Percentiles rank a stretch among this genome's conserved stretches.
Evolutionary conservation across 345 rosid species (phyloP).

Genomic region (Hirschfeldia incana): DNA sequence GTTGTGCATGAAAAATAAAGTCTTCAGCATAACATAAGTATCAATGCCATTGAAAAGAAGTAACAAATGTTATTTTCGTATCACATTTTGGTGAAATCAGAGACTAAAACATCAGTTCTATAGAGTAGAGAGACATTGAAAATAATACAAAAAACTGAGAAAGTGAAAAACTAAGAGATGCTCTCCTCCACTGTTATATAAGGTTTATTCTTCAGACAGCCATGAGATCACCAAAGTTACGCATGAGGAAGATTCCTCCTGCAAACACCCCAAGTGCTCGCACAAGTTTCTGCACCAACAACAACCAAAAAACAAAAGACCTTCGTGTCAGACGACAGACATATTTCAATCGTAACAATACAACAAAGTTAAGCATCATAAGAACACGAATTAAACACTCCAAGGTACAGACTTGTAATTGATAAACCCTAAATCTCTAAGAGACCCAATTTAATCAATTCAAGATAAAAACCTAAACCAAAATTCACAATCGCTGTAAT

Average conservation of each 20-base stretch:
- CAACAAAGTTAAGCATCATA: neutral
- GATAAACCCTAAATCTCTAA: constrained; percentile 2
- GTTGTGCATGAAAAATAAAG: neutral
- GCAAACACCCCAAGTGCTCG: constrained; percentile 73
- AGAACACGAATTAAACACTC: neutral
- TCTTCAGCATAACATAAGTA: neutral
- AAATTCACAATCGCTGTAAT: neutral
- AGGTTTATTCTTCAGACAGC: constrained; percentile 53
- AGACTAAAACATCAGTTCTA: neutral
- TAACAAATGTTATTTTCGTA: neutral
- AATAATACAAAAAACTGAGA: neutral
- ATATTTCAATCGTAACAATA: neutral
- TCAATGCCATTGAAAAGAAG: neutral
- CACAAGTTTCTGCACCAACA: constrained; percentile 64
- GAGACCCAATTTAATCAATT: constrained; percentile 3
- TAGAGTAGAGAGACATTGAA: neutral
- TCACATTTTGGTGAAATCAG: neutral
- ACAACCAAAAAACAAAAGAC: neutral
- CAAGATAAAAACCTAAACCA: neutral
- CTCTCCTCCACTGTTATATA: constrained; percentile 11
- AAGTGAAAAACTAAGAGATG: constrained; percentile 8
- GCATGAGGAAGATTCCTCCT: constrained; percentile 80
- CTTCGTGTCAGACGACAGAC: neutral
- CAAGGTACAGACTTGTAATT: neutral
- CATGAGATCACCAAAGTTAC: constrained; percentile 87